Evolutionary conservation across 2,329 filamentous ascomycete species (phyloP), one percentile per base, ranked within the genome.

Genomic region (Ilyonectria destructans): DNA sequence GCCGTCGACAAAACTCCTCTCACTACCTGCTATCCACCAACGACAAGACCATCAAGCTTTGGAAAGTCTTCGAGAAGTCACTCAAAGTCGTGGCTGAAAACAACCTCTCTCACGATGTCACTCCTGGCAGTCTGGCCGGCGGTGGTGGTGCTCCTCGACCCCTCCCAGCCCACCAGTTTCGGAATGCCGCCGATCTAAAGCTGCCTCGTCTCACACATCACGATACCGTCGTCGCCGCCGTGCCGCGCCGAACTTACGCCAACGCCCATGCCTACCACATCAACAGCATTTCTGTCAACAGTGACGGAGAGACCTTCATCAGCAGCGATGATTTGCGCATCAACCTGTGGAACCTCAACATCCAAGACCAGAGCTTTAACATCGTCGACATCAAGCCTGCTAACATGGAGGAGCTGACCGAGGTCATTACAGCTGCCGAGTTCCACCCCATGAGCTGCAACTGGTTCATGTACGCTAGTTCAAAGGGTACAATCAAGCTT

Each of bases 261-360:
- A 99, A 99, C 80, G 96, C 96, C 58, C 96, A 99, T 81, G 96
- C 96, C 74, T 99, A 99, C 82, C 96, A 99, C 84, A 98, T 99
- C 89, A 99, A 99, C 86, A 98, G 96, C 86, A 99, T 99, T 82
- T 98, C 96, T n/a, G 96, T 98, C 77, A 99, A 99, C 87, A 98
- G 96, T 80, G 96, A 99, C 81, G 96, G 96, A 65, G 96, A 99
- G 86, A 99, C 96, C 0, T 99, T 98, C 83, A 98, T 99, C 84
- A 98, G 95, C 85, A 98, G 95, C 80, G 96, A 99, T 80, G 96
- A 99, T 80, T 86, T 99, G 71, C 92, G 96, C 71, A 97, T 99
- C 87, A 99, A 99, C 82, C 87, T 99, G 64, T 99, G 96, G 96
- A 98, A 99, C 81, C 87, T 98, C 76, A 98, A 98, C 83, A 99